phyloP scores from a whole-genome alignment of 129 eudicot genomes.

The Pittosporum tobira region DNA sequence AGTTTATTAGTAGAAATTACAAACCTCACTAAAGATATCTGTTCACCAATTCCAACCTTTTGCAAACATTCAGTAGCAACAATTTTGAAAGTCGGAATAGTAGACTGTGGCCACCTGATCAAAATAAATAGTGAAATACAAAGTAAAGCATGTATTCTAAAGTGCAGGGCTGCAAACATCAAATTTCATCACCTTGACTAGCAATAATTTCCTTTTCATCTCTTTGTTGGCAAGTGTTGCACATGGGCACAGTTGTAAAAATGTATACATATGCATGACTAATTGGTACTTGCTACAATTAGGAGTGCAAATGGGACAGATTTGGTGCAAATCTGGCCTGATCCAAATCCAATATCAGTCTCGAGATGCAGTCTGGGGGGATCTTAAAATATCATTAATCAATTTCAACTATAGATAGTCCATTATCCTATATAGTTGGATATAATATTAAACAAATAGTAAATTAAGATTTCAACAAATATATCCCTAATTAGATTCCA shows the following conservation, averaged over 20 bases:
- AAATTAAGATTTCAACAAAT: too few relatives aligned
- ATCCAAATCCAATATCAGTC: too few relatives aligned
- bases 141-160: not conserved
- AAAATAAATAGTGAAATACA: constrained; percentile 3
- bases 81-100: constrained; percentile 69
- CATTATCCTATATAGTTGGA: too few relatives aligned
- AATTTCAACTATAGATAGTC: too few relatives aligned
- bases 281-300: not conserved
- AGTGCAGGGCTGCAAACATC: not conserved
- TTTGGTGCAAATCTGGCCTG: too few relatives aligned
- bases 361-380: too few relatives aligned
- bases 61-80: constrained; percentile 49
- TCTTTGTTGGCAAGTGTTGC: not conserved
- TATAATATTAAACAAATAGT: too few relatives aligned
- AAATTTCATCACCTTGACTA: not conserved
- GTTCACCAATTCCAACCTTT: constrained; percentile 64
- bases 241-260: too few relatives aligned
- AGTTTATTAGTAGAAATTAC: constrained; percentile 15
- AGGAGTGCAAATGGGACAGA: too few relatives aligned
- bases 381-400: too few relatives aligned
- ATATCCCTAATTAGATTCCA: too few relatives aligned
- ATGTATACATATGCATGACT: not conserved
- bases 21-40: constrained; percentile 79
- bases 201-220: not conserved
- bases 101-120: constrained; percentile 79